Conservation (phyloP, 257 asterid genomes). For the Ilex asprella region DNA sequence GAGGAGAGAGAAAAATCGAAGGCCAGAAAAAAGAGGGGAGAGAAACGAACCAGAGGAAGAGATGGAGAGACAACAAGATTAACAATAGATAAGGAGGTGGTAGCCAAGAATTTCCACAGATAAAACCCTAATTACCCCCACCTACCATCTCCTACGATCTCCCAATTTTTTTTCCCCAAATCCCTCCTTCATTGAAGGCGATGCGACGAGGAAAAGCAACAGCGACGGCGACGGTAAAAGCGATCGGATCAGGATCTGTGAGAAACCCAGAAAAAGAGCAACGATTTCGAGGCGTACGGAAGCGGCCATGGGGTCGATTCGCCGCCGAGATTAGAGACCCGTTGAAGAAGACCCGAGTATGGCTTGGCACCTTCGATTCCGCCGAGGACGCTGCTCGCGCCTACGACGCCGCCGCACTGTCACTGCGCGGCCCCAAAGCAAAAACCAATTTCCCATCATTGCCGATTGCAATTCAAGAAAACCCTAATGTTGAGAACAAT, state of each 20-base stretch:
- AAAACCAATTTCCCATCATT: slow-evolving; percentile 21
- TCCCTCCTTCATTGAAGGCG: not conserved
- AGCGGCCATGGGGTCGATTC: not conserved
- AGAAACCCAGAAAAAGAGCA: not conserved
- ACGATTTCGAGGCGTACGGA: not conserved
- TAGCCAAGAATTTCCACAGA: not conserved
- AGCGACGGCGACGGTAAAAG: not conserved
- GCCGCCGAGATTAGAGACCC: slow-evolving; percentile 18
- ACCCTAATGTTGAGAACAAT: not conserved
- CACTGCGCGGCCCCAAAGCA: slow-evolving; percentile 18
- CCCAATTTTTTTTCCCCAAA: not conserved
- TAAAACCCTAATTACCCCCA: not conserved
- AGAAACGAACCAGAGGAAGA: too few species aligned
- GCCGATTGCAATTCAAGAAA: not conserved
- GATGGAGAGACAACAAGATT: not conserved
- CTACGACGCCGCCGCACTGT: slow-evolving; percentile 27
- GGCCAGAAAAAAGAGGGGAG: not conserved
- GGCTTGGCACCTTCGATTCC: slow-evolving; percentile 22
- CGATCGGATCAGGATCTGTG: not conserved
- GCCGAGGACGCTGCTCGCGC: slow-evolving; percentile 26
- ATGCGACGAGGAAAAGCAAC: not conserved
- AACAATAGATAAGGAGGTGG: not conserved
- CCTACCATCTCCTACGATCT: not conserved
- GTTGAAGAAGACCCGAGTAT: slow-evolving; percentile 11
- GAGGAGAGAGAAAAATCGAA: not conserved